A percentile compares a stretch with the other conserved stretches of the same genome.
These are phyloP conservation scores for Cladosporium austrohemisphaericum DNA, from an alignment of 2,329 filamentous ascomycete genomes.

Conservation along the genomic window DNA sequence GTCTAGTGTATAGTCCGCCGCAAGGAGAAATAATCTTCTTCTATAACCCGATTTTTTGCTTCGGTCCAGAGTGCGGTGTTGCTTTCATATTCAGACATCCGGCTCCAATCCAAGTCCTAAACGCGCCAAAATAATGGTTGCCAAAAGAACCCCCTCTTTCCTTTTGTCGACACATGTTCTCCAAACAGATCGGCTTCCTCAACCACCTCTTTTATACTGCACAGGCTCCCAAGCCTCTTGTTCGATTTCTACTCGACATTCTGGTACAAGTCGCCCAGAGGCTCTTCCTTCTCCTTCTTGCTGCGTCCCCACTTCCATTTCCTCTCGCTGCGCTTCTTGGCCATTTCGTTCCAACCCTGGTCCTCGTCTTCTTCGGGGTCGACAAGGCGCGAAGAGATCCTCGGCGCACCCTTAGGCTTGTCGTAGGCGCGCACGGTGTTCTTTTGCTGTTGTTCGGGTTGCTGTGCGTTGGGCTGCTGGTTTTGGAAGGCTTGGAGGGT, in stretches of 20 bases:
- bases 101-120: no score
- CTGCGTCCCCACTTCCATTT: slow-evolving; percentile 27
- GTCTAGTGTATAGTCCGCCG: background rate
- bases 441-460: slow-evolving; percentile 16
- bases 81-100: no score
- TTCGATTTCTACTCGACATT: background rate
- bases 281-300: slow-evolving; percentile 25
- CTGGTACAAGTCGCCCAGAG: slow-evolving; percentile 28
- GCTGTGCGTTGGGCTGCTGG: slow-evolving; percentile 18
- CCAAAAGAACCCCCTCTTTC: no score
- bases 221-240: background rate
- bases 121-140: no score
- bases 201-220: background rate
- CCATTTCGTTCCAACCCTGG: slow-evolving; percentile 34
- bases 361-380: slow-evolving; percentile 36
- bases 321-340: slow-evolving; percentile 34
- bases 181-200: background rate
- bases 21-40: background rate
- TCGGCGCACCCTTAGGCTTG: slow-evolving; percentile 35
- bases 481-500: slow-evolving; percentile 29
- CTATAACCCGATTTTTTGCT: no score
- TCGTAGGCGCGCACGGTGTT: slow-evolving; percentile 35
- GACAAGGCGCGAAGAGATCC: slow-evolving; percentile 18
- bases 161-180: background rate
- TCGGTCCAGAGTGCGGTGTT: no score